phyloP scores from a whole-genome alignment of 2,329 filamentous ascomycete genomes.

The Mycosphaerelloides madeirae region DNA sequence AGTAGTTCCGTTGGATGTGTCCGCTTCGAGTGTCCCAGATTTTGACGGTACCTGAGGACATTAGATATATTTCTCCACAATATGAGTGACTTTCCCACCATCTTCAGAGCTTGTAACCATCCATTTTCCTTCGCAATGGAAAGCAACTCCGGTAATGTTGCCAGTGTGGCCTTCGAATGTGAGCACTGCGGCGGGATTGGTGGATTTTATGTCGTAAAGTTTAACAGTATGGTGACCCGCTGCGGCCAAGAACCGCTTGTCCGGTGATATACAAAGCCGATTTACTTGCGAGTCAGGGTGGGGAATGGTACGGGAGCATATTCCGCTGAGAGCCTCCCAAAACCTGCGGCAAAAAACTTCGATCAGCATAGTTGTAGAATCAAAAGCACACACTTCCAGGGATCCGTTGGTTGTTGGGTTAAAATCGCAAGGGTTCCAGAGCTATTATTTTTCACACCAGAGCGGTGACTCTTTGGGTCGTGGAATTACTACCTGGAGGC shows the following conservation, averaged over 20 bases:
- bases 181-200: constrained; percentile 89
- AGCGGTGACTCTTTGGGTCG: too few relatives aligned
- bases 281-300: constrained; percentile 98
- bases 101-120: constrained; percentile 98
- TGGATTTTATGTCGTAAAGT: constrained; percentile 97
- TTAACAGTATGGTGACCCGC: constrained; percentile 82
- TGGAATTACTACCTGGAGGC: too few relatives aligned
- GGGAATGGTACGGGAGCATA: constrained; percentile 96
- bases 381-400: too few relatives aligned
- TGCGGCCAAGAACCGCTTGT: constrained; percentile 90
- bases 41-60: constrained; percentile 63
- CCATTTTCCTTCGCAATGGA: constrained; percentile 99
- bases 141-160: constrained; percentile 94
- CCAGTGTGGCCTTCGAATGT: constrained; percentile 94
- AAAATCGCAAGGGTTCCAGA: too few relatives aligned
- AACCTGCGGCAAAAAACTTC: constrained; percentile 56
- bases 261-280: constrained; percentile 93
- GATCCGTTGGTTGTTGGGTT: too few relatives aligned
- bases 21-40: constrained; percentile 92
- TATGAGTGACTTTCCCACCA: constrained; percentile 44
- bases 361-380: background rate
- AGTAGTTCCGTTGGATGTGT: constrained; percentile 86
- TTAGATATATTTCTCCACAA: too few relatives aligned
- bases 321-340: constrained; percentile 96
- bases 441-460: too few relatives aligned